Conservation (phyloP, 2,329 filamentous ascomycete species). For the Penicillium sp. region DNA sequence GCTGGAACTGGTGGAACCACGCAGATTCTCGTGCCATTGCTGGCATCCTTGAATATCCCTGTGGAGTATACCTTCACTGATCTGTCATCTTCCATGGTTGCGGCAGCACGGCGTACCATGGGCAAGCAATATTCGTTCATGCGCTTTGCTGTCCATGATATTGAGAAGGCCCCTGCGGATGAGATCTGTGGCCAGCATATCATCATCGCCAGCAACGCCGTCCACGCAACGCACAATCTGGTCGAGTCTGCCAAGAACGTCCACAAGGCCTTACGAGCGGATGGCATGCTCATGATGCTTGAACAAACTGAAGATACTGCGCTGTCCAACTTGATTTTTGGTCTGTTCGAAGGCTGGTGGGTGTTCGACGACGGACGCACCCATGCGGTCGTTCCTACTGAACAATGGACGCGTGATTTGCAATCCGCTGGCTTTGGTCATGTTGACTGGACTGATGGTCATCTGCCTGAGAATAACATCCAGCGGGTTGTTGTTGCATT, state of each 20-base stretch:
- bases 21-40: constrained; percentile 27
- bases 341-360: neutral
- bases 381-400: neutral
- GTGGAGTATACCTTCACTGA: constrained; percentile 48
- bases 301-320: neutral
- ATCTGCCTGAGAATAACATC: neutral
- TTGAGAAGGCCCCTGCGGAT: constrained; percentile 25
- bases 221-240: constrained; percentile 41
- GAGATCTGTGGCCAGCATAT: constrained; percentile 34
- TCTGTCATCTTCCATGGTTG: constrained; percentile 39
- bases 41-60: constrained; percentile 30
- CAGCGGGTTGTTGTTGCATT: neutral
- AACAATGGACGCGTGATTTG: neutral
- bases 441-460: neutral
- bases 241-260: constrained; percentile 29
- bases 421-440: neutral
- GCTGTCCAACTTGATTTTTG: neutral
- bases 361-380: neutral
- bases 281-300: constrained; percentile 18
- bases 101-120: constrained; percentile 26
- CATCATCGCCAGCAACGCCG: constrained; percentile 38
- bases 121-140: neutral
- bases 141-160: neutral
- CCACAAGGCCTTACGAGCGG: constrained; percentile 28
- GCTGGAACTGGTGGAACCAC: constrained; percentile 36